Evolutionary conservation across 164 flowering plant species (phyloP), one percentile per base, ranked within the genome.

Genomic region (Protea cynaroides): DNA sequence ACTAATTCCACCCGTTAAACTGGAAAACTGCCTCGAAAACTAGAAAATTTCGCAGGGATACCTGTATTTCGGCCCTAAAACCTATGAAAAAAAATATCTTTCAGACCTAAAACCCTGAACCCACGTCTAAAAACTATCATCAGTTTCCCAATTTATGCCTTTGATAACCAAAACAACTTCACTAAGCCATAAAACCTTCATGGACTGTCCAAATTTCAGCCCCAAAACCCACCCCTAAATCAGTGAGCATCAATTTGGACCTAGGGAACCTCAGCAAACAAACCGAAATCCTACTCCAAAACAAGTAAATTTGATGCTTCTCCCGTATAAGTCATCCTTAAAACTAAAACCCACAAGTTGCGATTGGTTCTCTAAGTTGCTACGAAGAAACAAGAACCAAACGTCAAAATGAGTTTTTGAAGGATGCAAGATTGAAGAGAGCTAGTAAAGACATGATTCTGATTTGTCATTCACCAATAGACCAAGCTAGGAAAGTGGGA

Each of bases 31-130:
- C 23, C 12, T 23, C 19, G 8, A 21, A 52, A 52, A 19, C 24
- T 52, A 19, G 24, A 19, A 21, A 52, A 19, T 19, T 10, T 10
- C 24, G 0, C 1, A 50, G 8, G 23, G 8, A 25, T 43, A 24
- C 50, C 50, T 34, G 56, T 19, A n/a, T 49, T 53, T 24, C 51
- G 61, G 40, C 61, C 43, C 67, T n/a, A n/a, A n/a, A n/a, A n/a
- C n/a, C n/a, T n/a, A n/a, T n/a, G n/a, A n/a, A n/a, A n/a, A n/a
- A n/a, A n/a, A n/a, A n/a, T n/a, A n/a, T n/a, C n/a, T n/a, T n/a
- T n/a, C n/a, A n/a, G n/a, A n/a, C n/a, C 66, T 49, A 17, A 52
- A 44, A 50, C 14, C 53, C 51, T 24, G 57, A 71, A 38, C 25
- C 56, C 51, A 38, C 49, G 47, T 46, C 64, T 29, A 59, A 52